Percentiles rank a stretch among this genome's conserved stretches.
These are phyloP conservation scores for Hemisphaericaspora nanyangensis DNA, from an alignment of 805 yeast species.

Conservation along the genomic window DNA sequence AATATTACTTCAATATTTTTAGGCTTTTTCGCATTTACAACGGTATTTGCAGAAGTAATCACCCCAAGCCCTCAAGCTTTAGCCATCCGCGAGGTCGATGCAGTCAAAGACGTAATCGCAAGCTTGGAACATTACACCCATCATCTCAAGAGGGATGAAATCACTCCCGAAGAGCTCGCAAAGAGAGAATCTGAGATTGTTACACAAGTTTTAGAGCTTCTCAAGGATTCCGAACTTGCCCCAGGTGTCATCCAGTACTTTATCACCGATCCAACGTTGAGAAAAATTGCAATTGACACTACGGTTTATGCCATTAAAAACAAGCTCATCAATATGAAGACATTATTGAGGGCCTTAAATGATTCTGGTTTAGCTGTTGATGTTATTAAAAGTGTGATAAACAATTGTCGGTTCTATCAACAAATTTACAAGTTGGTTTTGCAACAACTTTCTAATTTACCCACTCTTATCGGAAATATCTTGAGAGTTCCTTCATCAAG, in stretches of 20 bases:
- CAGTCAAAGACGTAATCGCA: conserved; percentile 24
- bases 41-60: conserved; percentile 25
- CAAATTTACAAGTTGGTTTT: conserved; percentile 36
- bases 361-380: conserved; percentile 40
- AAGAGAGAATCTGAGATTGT: conserved; percentile 39
- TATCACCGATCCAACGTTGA: conserved; percentile 28
- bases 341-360: conserved; percentile 36
- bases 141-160: conserved; percentile 28
- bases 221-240: conserved; percentile 34
- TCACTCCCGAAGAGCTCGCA: conserved; percentile 21
- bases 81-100: conserved; percentile 18
- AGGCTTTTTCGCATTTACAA: conserved; percentile 15
- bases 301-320: conserved; percentile 26
- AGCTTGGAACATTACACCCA: conserved; percentile 22
- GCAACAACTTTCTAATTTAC: conserved; percentile 27
- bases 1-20: conserved; percentile 19
- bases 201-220: conserved; percentile 35
- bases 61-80: conserved; percentile 8
- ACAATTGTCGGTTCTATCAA: conserved; percentile 36
- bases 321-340: conserved; percentile 29
- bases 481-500: conserved; percentile 15
- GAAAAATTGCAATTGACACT: conserved; percentile 24
- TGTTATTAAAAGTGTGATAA: conserved; percentile 32
- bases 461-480: conserved; percentile 19
- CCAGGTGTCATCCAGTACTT: conserved; percentile 31